These are phyloP conservation scores for Aspergillus awamori DNA, from an alignment of 2,329 filamentous ascomycete genomes.

Conservation along the genomic window DNA sequence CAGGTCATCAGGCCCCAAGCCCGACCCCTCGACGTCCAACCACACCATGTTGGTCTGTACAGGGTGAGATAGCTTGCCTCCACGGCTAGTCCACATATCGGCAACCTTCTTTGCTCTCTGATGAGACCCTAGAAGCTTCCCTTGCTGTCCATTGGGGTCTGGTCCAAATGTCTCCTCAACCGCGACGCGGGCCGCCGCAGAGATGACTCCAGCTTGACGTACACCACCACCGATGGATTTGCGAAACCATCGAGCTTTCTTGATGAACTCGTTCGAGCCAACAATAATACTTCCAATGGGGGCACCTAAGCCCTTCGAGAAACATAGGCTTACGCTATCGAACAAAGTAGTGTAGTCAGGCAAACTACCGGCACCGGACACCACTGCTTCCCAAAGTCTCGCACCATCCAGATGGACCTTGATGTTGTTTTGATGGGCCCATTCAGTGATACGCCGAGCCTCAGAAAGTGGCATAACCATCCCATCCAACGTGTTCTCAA, in stretches of 20 bases:
- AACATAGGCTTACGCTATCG: conserved; percentile 76
- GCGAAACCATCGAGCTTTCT: conserved; percentile 72
- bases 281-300: conserved; percentile 78
- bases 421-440: conserved; percentile 66
- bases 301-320: conserved; percentile 80
- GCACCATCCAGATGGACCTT: conserved; percentile 79
- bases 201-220: conserved; percentile 74
- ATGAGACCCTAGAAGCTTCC: conserved; percentile 64
- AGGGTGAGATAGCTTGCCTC: conserved; percentile 68
- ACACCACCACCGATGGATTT: conserved; percentile 81
- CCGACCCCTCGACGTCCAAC: conserved; percentile 70
- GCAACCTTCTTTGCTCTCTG: conserved; percentile 64
- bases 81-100: conserved; percentile 67
- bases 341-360: conserved; percentile 69
- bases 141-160: conserved; percentile 61
- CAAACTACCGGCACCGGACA: conserved; percentile 67
- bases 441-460: conserved; percentile 68
- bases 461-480: conserved; percentile 77
- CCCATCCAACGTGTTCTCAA: conserved; percentile 85
- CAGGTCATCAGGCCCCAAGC: conserved; percentile 57
- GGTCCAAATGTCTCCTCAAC: conserved; percentile 76
- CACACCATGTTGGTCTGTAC: conserved; percentile 93
- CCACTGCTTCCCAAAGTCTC: conserved; percentile 79
- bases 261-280: conserved; percentile 60
- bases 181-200: conserved; percentile 73